phyloP scores from a whole-genome alignment of 2,329 filamentous ascomycete genomes.

The Arthrobotrys musiformis region DNA sequence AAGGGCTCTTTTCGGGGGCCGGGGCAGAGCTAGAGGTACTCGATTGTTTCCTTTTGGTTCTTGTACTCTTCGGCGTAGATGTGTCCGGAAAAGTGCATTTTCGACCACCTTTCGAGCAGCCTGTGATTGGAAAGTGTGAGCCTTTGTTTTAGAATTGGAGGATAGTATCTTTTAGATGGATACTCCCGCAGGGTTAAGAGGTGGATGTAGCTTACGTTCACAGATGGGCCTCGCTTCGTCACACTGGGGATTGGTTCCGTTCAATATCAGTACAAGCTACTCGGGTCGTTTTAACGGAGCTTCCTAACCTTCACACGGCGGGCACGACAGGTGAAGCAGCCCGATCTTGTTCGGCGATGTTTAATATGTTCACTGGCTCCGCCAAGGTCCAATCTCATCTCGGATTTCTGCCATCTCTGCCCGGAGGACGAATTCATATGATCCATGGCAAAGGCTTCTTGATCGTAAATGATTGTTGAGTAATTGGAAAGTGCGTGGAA shows the following conservation, averaged over 20 bases:
- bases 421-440: slow-evolving; percentile 15
- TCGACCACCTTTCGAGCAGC: slow-evolving; percentile 89
- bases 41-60: slow-evolving; percentile 55
- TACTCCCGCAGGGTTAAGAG: not conserved
- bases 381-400: slow-evolving; percentile 47
- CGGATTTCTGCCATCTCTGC: slow-evolving; percentile 45
- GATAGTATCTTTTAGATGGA: not conserved
- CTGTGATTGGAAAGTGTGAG: slow-evolving; percentile 63
- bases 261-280: not conserved
- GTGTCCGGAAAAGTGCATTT: slow-evolving; percentile 89
- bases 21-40: slow-evolving; percentile 34
- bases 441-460: slow-evolving; percentile 37
- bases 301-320: slow-evolving; percentile 79
- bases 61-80: slow-evolving; percentile 60
- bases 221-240: slow-evolving; percentile 89
- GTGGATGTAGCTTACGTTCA: slow-evolving; percentile 70
- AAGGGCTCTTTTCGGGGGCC: slow-evolving; percentile 62
- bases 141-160: not conserved
- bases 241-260: slow-evolving; percentile 70
- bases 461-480: slow-evolving; percentile 33
- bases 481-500: slow-evolving; percentile 37
- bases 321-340: slow-evolving; percentile 90
- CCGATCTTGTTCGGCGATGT: slow-evolving; percentile 90
- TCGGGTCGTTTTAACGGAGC: not conserved
- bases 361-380: slow-evolving; percentile 77